phyloP scores from a whole-genome alignment of 2,329 filamentous ascomycete species.

The Fusarium continuum region DNA sequence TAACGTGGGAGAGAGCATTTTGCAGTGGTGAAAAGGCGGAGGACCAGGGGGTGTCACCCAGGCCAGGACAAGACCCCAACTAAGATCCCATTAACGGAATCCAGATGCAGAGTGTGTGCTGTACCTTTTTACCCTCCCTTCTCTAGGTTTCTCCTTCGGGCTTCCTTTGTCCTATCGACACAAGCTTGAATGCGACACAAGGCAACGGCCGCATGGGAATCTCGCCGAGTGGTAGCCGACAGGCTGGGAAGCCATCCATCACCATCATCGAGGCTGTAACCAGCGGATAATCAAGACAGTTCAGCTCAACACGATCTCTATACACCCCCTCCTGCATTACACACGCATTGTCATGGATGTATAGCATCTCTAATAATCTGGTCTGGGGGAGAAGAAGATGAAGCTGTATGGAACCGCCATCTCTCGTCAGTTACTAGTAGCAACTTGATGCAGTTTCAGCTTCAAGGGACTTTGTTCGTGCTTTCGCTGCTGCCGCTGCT shows the following conservation, averaged over 20 bases:
- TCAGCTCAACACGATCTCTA: constrained; percentile 1
- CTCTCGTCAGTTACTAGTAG: background rate
- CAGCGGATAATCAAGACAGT: constrained; percentile 15
- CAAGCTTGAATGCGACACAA: constrained; percentile 17
- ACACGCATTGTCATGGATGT: no score
- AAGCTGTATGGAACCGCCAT: no score
- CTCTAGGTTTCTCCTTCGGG: no score
- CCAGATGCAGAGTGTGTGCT: constrained; percentile 2
- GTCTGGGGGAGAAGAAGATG: no score
- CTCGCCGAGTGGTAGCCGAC: constrained; percentile 38
- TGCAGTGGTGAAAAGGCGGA: constrained; percentile 43
- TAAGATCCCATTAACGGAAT: no score
- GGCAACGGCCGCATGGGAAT: constrained; percentile 27
- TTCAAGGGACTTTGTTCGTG: constrained; percentile 14
- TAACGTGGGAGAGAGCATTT: constrained; percentile 35
- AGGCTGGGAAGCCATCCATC: constrained; percentile 18
- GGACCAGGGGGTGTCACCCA: constrained; percentile 16
- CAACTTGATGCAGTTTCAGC: constrained; percentile 7
- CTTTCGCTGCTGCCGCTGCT: background rate
- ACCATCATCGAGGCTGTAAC: constrained; percentile 19
- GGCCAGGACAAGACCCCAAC: constrained; percentile 7
- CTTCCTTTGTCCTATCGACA: background rate
- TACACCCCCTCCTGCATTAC: constrained; percentile 3
- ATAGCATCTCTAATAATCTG: no score
- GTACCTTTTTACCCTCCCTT: background rate